These are phyloP conservation scores for Kwoniella sp. DNA, from an alignment of 768 basidiomycete species.

Conservation along the genomic window DNA sequence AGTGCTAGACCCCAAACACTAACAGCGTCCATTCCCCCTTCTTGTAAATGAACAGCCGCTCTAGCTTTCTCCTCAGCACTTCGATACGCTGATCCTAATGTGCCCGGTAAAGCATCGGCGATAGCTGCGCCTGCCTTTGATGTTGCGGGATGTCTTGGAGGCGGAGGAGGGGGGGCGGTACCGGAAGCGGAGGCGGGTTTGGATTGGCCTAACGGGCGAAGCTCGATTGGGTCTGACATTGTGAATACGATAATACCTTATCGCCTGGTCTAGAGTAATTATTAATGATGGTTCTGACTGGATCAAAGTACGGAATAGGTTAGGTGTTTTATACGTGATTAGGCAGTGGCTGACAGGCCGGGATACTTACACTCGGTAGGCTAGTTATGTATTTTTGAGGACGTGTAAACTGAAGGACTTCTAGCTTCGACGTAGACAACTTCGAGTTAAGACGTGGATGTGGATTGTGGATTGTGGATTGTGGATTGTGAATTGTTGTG, in stretches of 20 bases:
- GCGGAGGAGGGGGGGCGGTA: conserved; percentile 3
- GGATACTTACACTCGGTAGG: no score
- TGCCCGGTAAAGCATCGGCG: conserved; percentile 20
- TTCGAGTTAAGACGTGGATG: no score
- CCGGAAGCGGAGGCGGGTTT: conserved; percentile 1
- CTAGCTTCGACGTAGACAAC: no score
- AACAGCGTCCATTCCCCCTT: conserved; percentile 50
- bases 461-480: no score
- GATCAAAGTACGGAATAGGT: no score
- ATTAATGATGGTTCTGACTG: no score
- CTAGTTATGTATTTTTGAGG: no score
- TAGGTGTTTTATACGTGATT: no score
- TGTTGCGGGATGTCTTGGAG: not conserved
- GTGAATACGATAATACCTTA: not conserved
- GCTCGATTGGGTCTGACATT: conserved; percentile 44
- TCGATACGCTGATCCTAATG: conserved; percentile 35
- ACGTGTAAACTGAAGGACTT: no score
- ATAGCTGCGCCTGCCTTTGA: not conserved
- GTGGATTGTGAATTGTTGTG: no score
- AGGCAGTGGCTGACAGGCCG: no score
- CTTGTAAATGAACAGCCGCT: conserved; percentile 48
- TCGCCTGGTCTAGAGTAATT: no score
- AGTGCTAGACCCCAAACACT: conserved; percentile 47
- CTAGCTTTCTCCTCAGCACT: conserved; percentile 48
- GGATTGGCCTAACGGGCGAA: conserved; percentile 33